These are phyloP conservation scores for Microcyclosporella mali DNA, from an alignment of 2,329 filamentous ascomycete species.

Conservation along the genomic window DNA sequence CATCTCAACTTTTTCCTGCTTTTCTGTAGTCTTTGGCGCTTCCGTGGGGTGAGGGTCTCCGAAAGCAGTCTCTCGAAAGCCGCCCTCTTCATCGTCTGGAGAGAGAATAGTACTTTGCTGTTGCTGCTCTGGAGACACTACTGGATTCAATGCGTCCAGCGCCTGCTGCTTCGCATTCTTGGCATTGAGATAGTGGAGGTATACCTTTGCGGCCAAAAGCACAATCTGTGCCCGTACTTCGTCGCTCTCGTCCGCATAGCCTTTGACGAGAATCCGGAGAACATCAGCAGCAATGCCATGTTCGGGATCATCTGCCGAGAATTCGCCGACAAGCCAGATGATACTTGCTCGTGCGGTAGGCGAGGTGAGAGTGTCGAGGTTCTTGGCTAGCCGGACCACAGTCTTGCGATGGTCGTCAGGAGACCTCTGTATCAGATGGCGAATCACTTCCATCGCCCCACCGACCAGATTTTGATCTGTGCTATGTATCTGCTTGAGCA, in stretches of 20 bases:
- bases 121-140: background rate
- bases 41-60: slow-evolving; percentile 15
- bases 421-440: slow-evolving; percentile 90
- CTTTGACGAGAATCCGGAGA: slow-evolving; percentile 76
- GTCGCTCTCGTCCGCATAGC: slow-evolving; percentile 77
- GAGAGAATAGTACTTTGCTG: slow-evolving; percentile 18
- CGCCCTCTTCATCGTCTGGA: slow-evolving; percentile 20
- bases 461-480: slow-evolving; percentile 82
- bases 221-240: slow-evolving; percentile 86
- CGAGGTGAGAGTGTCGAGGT: slow-evolving; percentile 81
- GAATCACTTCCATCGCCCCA: slow-evolving; percentile 88
- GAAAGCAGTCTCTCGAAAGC: slow-evolving; percentile 19
- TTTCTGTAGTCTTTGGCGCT: slow-evolving; percentile 31
- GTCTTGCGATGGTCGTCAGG: slow-evolving; percentile 75
- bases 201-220: slow-evolving; percentile 90
- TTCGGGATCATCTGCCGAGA: slow-evolving; percentile 66
- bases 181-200: slow-evolving; percentile 76
- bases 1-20: slow-evolving; percentile 62
- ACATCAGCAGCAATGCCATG: slow-evolving; percentile 93
- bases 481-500: slow-evolving; percentile 82
- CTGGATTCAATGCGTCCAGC: slow-evolving; percentile 18
- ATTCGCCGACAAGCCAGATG: slow-evolving; percentile 95
- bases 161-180: slow-evolving; percentile 38
- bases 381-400: slow-evolving; percentile 81
- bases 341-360: slow-evolving; percentile 88